phyloP scores from a whole-genome alignment of 1,139 yeast genomes.

The Saccharomyces hybrid region DNA sequence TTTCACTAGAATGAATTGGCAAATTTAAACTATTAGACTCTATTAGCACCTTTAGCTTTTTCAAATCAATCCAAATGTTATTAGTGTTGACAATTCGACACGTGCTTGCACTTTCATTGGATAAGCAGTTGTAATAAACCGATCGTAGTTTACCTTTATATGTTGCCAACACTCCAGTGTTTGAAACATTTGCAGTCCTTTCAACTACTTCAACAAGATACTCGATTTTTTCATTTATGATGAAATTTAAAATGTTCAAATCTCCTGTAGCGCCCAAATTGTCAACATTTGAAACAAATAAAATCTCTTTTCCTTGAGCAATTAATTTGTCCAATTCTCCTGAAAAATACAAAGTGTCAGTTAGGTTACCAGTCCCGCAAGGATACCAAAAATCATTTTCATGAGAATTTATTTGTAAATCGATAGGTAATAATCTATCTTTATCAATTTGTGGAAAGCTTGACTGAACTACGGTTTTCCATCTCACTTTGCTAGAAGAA shows the following conservation, averaged over 20 bases:
- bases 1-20: constrained; percentile 93
- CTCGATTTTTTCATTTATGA: constrained; percentile 86
- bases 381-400: constrained; percentile 94
- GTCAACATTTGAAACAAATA: constrained; percentile 96
- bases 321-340: constrained; percentile 88
- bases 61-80: constrained; percentile 93
- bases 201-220: constrained; percentile 97
- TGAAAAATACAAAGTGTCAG: constrained; percentile 79
- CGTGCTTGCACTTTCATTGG: constrained; percentile 79
- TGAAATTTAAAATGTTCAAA: constrained; percentile 80
- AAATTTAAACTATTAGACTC: constrained; percentile 75
- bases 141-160: constrained; percentile 92
- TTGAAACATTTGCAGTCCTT: constrained; percentile 97
- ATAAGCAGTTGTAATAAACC: constrained; percentile 41
- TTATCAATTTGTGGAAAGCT: constrained; percentile 91
- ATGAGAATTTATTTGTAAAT: constrained; percentile 58
- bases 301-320: constrained; percentile 87
- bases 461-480: constrained; percentile 93
- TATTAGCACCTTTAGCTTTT: constrained; percentile 86
- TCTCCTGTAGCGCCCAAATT: constrained; percentile 98
- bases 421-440: constrained; percentile 81
- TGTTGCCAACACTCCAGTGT: constrained; percentile 97
- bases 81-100: constrained; percentile 97
- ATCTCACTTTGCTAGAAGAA: constrained; percentile 92
- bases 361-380: constrained; percentile 98